phyloP scores from a whole-genome alignment of 768 basidiomycete genomes.

The Russula griseocarnosa region DNA sequence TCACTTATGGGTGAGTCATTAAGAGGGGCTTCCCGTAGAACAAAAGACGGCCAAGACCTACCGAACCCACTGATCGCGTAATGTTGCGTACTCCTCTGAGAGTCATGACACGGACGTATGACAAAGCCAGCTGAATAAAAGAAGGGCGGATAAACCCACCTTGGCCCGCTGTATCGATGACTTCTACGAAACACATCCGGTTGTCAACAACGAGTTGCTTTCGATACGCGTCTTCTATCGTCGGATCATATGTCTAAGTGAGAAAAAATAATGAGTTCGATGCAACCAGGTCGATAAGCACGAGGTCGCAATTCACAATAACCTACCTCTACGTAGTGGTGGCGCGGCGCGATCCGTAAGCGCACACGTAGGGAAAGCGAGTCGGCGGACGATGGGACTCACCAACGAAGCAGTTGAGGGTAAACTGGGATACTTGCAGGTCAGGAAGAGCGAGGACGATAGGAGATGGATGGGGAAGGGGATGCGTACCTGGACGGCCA shows the following conservation, averaged over 20 bases:
- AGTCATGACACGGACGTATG: slow-evolving; percentile 29
- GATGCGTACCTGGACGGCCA: slow-evolving; percentile 85
- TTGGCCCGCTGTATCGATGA: slow-evolving; percentile 97
- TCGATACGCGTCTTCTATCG: slow-evolving; percentile 97
- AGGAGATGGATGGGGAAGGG: background rate
- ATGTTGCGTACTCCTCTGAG: slow-evolving; percentile 92
- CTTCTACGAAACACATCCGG: slow-evolving; percentile 92
- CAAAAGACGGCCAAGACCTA: slow-evolving; percentile 40
- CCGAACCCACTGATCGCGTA: slow-evolving; percentile 98
- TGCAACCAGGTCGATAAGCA: slow-evolving; percentile 19
- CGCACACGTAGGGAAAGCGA: slow-evolving; percentile 10
- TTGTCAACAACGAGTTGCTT: slow-evolving; percentile 94
- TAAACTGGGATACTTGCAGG: slow-evolving; percentile 56
- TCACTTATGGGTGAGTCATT: slow-evolving; percentile 50
- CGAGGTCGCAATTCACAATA: slow-evolving; percentile 13
- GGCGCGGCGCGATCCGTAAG: slow-evolving; percentile 19
- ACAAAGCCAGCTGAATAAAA: slow-evolving; percentile 15
- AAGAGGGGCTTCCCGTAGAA: slow-evolving; percentile 20
- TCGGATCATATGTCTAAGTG: slow-evolving; percentile 88
- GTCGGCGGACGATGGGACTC: slow-evolving; percentile 35
- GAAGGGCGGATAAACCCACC: slow-evolving; percentile 47
- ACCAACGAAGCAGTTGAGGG: slow-evolving; percentile 95
- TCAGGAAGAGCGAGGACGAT: slow-evolving; percentile 11
- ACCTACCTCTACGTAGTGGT: slow-evolving; percentile 50
- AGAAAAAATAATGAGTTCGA: slow-evolving; percentile 14